Conservation (phyloP, 768 basidiomycete species). For the Dacryopinax primogenitus region DNA sequence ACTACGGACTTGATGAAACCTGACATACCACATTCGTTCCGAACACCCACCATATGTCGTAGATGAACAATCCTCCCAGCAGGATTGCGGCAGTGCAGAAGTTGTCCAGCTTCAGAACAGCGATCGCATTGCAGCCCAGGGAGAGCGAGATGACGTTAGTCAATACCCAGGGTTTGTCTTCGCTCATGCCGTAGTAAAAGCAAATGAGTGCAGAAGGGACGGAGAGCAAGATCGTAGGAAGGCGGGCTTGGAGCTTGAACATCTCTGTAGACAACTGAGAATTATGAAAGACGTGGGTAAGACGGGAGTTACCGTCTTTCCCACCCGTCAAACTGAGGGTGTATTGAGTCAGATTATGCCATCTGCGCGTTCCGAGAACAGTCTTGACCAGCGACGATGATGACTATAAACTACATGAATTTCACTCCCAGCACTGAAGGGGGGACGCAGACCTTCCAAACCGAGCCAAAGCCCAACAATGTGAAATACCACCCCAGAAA, state of each 20-base stretch:
- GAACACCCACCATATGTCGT: constrained; percentile 94
- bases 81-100: constrained; percentile 78
- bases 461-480: constrained; percentile 47
- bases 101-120: constrained; percentile 71
- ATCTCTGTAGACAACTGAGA: constrained; percentile 20
- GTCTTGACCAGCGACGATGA: constrained; percentile 21
- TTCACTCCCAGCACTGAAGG: not conserved
- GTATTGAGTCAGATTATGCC: constrained; percentile 19
- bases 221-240: constrained; percentile 23
- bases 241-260: constrained; percentile 32
- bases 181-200: constrained; percentile 30
- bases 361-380: constrained; percentile 20
- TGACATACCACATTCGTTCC: constrained; percentile 64
- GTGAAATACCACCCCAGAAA: constrained; percentile 56
- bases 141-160: constrained; percentile 64
- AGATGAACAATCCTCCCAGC: constrained; percentile 73
- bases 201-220: constrained; percentile 49
- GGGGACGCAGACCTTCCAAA: constrained; percentile 45
- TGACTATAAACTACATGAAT: constrained; percentile 26
- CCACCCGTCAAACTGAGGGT: constrained; percentile 16
- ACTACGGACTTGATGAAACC: not conserved
- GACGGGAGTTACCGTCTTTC: not conserved
- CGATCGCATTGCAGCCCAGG: constrained; percentile 67
- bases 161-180: constrained; percentile 52
- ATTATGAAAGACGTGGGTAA: constrained; percentile 23